Evolutionary conservation across 768 basidiomycete species (phyloP).

Genomic region (Rhodotorula toruloides): DNA sequence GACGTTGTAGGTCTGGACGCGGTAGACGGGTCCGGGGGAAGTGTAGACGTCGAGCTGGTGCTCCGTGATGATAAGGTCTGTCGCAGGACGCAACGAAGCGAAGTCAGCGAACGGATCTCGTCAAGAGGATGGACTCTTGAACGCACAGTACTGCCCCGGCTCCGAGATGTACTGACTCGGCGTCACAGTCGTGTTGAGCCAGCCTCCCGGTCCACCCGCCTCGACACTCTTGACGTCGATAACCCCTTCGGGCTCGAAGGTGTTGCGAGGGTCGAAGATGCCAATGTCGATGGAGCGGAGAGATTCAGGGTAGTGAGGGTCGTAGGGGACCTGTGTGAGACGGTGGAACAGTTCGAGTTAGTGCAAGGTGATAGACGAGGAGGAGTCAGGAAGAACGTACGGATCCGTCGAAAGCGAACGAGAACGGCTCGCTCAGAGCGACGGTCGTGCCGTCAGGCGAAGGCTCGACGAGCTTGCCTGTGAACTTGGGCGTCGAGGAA

Average conservation of each 20-base stretch:
- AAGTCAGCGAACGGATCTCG: not conserved
- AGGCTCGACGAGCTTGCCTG: not conserved
- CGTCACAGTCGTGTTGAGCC: not conserved
- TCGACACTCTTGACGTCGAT: not conserved
- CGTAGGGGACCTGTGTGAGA: no score
- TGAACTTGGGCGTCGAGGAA: not conserved
- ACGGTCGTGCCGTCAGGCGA: not conserved
- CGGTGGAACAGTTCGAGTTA: not conserved
- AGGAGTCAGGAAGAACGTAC: not conserved
- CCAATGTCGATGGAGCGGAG: not conserved
- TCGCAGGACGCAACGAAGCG: not conserved
- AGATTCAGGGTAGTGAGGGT: not conserved
- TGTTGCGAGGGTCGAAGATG: not conserved
- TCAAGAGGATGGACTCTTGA: not conserved
- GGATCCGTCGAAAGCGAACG: not conserved
- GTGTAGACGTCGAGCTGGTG: not conserved
- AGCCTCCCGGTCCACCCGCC: slow-evolving; percentile 3
- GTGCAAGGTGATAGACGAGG: not conserved
- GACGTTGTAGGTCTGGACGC: slow-evolving; percentile 6
- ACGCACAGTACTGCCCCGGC: not conserved
- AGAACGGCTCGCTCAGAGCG: not conserved
- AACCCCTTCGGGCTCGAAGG: not conserved
- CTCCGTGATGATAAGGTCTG: not conserved
- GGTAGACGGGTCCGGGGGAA: not conserved
- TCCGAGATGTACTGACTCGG: not conserved